phyloP scores from a whole-genome alignment of 352 stramenopile species.

The Phytophthora ramorum region DNA sequence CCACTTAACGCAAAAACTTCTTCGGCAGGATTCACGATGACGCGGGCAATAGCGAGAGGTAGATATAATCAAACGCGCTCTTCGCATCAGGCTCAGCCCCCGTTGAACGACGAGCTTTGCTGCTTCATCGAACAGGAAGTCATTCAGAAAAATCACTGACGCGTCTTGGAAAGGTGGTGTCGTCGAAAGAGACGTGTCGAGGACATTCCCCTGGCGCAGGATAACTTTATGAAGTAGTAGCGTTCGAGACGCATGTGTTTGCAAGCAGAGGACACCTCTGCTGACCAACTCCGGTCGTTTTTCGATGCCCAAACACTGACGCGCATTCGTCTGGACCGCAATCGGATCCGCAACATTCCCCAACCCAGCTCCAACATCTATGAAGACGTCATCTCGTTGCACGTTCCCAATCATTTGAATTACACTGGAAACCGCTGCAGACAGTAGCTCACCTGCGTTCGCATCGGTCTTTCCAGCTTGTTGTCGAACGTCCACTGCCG shows the following conservation, averaged over 20 bases:
- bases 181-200: conserved; percentile 1
- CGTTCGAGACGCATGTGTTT: not conserved
- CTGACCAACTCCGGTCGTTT: conserved; percentile 3
- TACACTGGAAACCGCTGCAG: conserved; percentile 1
- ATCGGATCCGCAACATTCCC: conserved; percentile 7
- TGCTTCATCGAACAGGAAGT: conserved; percentile 11
- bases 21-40: not conserved
- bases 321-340: conserved; percentile 8
- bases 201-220: conserved; percentile 2
- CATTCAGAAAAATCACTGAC: conserved; percentile 8
- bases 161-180: conserved; percentile 5
- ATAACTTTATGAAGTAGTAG: conserved; percentile 17
- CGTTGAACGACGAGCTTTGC: not conserved
- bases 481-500: conserved; percentile 4
- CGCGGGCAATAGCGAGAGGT: conserved; percentile 2
- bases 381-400: conserved; percentile 4
- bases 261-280: not conserved
- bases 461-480: conserved; percentile 7
- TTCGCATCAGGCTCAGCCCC: conserved; percentile 1
- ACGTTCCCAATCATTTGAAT: conserved; percentile 8
- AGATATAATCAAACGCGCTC: conserved; percentile 12
- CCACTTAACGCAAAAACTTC: no score
- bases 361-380: conserved; percentile 8
- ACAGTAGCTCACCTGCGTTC: conserved; percentile 9
- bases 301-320: conserved; percentile 11